Evolutionary conservation across 768 basidiomycete genomes (phyloP), one percentile per base, ranked within the genome.

Genomic region (Macrolepiota dolichaula): DNA sequence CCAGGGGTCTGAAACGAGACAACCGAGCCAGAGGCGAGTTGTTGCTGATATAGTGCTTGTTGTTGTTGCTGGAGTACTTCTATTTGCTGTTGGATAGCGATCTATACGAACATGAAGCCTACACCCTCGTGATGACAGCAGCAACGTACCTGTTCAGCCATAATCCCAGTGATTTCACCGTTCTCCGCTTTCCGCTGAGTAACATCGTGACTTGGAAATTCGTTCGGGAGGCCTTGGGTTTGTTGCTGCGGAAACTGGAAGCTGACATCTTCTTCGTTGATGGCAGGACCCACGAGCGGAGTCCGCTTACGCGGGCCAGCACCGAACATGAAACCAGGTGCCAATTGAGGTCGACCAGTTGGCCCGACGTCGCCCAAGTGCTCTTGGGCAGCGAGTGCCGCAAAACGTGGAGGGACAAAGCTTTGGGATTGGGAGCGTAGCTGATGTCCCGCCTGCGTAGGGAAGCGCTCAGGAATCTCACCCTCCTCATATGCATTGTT

Each of bases 321-420:
- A 52, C 94, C 95, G 72, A 96, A 97, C 81, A 89, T 93, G 74
- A 97, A 96, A 52, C 81, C 80, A n/a, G 94, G 94, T 11, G 93
- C 92, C 40, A 96, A 84, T 70, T 95, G 93, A 40, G 93, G 94
- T 63, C 94, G 87, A 49, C 92, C 89, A 29, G 88, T 83, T 15
- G 91, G 85, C 35, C 91, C 87, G 53, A 89, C 67, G 59, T 77
- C 47, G 63, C 90, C 86, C 47, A 77, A 75, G 64, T 83, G 80
- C 63, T 91, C 83, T 63, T 92, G 89, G 37, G 83, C 86, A 40
- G 86, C 91, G 66, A 88, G 80, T 58, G 86, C 91, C 17, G 88
- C 91, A 69, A 96, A 96, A 25, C 95, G 87, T 29, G 95, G 95
- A 46, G 94, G 89, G 68, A 89, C 83, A 70, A 95, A 96, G 65